A percentile compares a stretch with the other conserved stretches of the same genome.
These are phyloP conservation scores for Borealophlyctis nickersoniae DNA, from an alignment of 192 early-diverging fungal species.

Conservation along the genomic window DNA sequence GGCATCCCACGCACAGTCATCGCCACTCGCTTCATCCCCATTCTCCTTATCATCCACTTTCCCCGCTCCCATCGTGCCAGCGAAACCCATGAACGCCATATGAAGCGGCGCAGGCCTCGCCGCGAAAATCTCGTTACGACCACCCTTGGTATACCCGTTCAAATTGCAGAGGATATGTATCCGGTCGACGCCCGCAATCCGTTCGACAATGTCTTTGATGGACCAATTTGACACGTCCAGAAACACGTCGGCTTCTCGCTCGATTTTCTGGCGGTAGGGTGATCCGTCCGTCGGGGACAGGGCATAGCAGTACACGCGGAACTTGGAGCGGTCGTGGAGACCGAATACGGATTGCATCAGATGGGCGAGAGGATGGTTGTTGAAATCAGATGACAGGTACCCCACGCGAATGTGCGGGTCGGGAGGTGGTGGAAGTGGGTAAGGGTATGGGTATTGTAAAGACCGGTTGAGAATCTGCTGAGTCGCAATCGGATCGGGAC, in stretches of 20 bases:
- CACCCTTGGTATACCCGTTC: slow-evolving; percentile 97
- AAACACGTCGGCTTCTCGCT: slow-evolving; percentile 74
- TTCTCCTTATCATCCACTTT: slow-evolving; percentile 33
- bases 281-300: slow-evolving; percentile 76
- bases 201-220: slow-evolving; percentile 72
- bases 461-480: not conserved
- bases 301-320: slow-evolving; percentile 80
- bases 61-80: slow-evolving; percentile 81
- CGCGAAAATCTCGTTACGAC: slow-evolving; percentile 90
- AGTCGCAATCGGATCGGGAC: not conserved
- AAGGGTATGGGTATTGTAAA: slow-evolving; percentile 52
- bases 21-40: not conserved
- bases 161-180: slow-evolving; percentile 90
- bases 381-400: slow-evolving; percentile 90
- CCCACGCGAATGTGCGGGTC: slow-evolving; percentile 71
- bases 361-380: slow-evolving; percentile 89
- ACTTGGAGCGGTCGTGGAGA: slow-evolving; percentile 73
- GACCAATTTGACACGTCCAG: slow-evolving; percentile 72
- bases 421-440: slow-evolving; percentile 73
- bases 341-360: slow-evolving; percentile 95
- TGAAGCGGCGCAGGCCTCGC: slow-evolving; percentile 86
- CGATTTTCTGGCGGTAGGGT: slow-evolving; percentile 76
- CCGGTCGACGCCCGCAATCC: slow-evolving; percentile 61
- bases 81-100: slow-evolving; percentile 91
- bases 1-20: not conserved